These are phyloP conservation scores for Rhinocladiella similis DNA, from an alignment of 2,329 filamentous ascomycete genomes.

Conservation along the genomic window DNA sequence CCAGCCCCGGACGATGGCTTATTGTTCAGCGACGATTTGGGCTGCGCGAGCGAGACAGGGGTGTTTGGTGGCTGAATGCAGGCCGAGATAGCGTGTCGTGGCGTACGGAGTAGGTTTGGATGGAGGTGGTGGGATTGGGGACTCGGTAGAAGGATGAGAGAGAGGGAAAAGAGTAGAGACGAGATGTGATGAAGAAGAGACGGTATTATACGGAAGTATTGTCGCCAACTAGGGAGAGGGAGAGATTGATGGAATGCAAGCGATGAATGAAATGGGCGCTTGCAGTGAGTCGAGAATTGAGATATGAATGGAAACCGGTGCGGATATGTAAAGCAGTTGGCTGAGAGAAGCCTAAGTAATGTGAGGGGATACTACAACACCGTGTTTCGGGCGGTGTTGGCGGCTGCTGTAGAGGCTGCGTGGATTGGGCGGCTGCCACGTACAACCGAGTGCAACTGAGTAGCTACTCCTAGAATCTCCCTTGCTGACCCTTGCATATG, in stretches of 20 bases:
- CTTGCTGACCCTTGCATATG: background rate
- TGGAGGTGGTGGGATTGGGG: no score
- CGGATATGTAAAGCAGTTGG: conserved; percentile 16
- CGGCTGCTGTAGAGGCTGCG: conserved; percentile 16
- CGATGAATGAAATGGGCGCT: conserved; percentile 4
- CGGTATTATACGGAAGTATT: background rate
- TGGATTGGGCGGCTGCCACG: conserved; percentile 21
- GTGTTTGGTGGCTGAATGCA: conserved; percentile 5
- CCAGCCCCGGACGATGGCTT: conserved; percentile 19
- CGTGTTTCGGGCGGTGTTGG: conserved; percentile 22
- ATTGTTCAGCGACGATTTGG: conserved; percentile 5
- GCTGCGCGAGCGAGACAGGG: conserved; percentile 1
- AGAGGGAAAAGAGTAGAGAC: background rate
- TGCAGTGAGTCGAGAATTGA: conserved; percentile 2
- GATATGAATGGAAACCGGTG: conserved; percentile 11
- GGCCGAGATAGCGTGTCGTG: conserved; percentile 6
- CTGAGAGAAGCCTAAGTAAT: conserved; percentile 1
- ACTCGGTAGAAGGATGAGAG: background rate
- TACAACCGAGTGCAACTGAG: background rate
- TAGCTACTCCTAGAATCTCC: no score
- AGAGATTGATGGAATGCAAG: background rate
- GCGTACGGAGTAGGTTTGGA: no score
- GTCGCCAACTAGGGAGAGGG: background rate
- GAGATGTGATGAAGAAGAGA: background rate
- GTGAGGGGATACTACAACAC: no score